Evolutionary conservation across 1,284 basidiomycete species (phyloP), one percentile per base, ranked within the genome.

Genomic region (Cutaneotrichosporon sp.): DNA sequence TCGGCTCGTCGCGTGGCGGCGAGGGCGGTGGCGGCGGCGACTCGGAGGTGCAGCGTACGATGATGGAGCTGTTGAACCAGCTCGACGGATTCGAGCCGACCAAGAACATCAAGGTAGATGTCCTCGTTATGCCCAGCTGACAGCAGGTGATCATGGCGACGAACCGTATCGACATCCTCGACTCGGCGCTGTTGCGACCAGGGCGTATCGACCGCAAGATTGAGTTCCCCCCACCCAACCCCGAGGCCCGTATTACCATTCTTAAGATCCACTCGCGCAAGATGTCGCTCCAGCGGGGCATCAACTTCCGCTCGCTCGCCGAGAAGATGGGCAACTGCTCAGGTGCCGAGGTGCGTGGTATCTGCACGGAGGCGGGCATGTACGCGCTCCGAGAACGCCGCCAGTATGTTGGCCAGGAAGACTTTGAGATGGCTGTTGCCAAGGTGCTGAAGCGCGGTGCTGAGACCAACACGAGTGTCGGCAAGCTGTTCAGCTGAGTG

Each of bases 321-420:
- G 96, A 98, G 80, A 98, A 98, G 86, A 99, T 98, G 96, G 96
- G 96, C 4, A 91, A 96, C 76, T 97, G 95, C 78, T 97, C 93
- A 1, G 96, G 96, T 74, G 96, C 96, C 7, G 96, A 99, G 80
- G 96, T 98, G 13, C 87, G 96, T 40, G 96, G 96, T 83, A 98
- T 99, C 74, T 98, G 95, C 81, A 98, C 96, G 0, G 96, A 99
- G 84, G 96, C 95, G 32, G 94, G 93, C 61, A 98, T 97, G 96
- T 99, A 97, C 77, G 96, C 96, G 1, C 84, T 98, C 11, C 87
- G 96, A 49, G 96, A 98, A 80, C 87, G 96, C 64, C 84, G 96
- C 70, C 94, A 97, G 73, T 93, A 98, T 78, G 96, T 98, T 56
- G 96, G 93, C 2, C 94, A 98, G 81, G 96, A 98, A 74, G 96